phyloP scores from a whole-genome alignment of 1,284 basidiomycete species.

The Apiotrichum mycotoxinovorans region DNA sequence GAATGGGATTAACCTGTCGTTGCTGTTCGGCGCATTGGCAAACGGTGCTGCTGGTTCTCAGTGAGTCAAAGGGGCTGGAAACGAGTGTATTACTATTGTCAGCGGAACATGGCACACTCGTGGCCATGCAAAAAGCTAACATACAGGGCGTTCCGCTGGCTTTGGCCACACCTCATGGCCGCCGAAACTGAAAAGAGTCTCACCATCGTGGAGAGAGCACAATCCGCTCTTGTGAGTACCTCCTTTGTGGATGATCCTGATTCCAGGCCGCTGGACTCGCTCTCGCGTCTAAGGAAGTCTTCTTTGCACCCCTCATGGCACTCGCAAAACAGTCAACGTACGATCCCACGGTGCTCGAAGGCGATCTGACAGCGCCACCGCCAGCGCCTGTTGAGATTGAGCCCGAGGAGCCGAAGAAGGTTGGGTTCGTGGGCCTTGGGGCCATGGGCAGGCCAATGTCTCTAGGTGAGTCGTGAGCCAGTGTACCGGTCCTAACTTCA shows the following conservation, averaged over 20 bases:
- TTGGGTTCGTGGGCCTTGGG: slow-evolving; percentile 22
- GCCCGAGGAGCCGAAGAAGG: slow-evolving; percentile 7
- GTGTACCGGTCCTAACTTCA: not conserved
- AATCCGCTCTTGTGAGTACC: not conserved
- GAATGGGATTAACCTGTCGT: slow-evolving; percentile 5
- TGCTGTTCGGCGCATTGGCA: slow-evolving; percentile 2
- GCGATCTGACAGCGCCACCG: not conserved
- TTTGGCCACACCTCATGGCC: not conserved
- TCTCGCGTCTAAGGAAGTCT: not conserved
- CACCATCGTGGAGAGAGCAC: not conserved
- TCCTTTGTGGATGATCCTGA: not conserved
- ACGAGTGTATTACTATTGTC: too few relatives aligned
- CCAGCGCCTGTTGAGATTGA: not conserved
- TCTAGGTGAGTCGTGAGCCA: slow-evolving; percentile 5
- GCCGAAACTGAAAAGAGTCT: not conserved
- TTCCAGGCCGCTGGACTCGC: not conserved
- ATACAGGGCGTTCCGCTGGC: slow-evolving; percentile 5
- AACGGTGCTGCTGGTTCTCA: slow-evolving; percentile 6
- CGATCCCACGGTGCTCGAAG: not conserved
- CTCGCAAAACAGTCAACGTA: slow-evolving; percentile 1
- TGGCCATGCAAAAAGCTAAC: too few relatives aligned
- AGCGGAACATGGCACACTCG: too few relatives aligned
- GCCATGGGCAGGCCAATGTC: slow-evolving; percentile 23
- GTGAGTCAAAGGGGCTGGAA: not conserved
- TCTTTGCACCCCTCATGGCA: slow-evolving; percentile 10